Base-by-base conservation (phyloP, 257 asterid species). In the Ligustrum vulgare region DNA sequence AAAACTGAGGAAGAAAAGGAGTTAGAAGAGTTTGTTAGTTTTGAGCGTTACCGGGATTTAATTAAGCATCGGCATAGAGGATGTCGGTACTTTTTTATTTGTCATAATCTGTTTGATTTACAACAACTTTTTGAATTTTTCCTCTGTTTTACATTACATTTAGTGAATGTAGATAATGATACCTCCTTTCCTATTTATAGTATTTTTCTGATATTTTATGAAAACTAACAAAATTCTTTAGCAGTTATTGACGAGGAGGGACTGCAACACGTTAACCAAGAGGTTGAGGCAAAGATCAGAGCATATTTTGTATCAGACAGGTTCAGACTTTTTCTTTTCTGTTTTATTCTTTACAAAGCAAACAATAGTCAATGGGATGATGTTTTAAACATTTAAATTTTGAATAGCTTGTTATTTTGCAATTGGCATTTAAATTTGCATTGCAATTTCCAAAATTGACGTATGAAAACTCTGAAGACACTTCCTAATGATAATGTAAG, bases 11-110 rank as follows among this genome's bases (percentile, higher is more conserved):
- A 95, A 77, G 99, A 95, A 80, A 96, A 93, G 85, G 98, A 95
- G 89, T 85, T 95, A 85, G 99, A 95, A 84, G 98, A 95, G 96
- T 95, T 89, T 87, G 98, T 92, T 87, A 95, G 84, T 91, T 95
- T 95, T 93, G 97, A 93, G 97, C 98, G 99, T 90, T 95, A 91
- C 84, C 98, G 98, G 98, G 99, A 95, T 91, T 93, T 95, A 90
- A 90, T 95, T 95, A 93, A 95, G 96, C 98, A 95, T 90, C 97
- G 97, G 77, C 99, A 94, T 84, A 95, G 98, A 95, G 99, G 99
- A 91, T 95, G 98, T 95, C 99, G 97, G 99, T 95, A 93, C 96
- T 93, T 93, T 85, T 83, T 83, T 82, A 85, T 80, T 85, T 65
- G 72, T 79, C 6, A 76, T 82, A 78, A 69, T 71, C 75, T 77